Percentiles rank a stretch among this genome's conserved stretches.
These are phyloP conservation scores for Carex myosuroides DNA, from an alignment of 176 grass and related monocot species.

Conservation along the genomic window DNA sequence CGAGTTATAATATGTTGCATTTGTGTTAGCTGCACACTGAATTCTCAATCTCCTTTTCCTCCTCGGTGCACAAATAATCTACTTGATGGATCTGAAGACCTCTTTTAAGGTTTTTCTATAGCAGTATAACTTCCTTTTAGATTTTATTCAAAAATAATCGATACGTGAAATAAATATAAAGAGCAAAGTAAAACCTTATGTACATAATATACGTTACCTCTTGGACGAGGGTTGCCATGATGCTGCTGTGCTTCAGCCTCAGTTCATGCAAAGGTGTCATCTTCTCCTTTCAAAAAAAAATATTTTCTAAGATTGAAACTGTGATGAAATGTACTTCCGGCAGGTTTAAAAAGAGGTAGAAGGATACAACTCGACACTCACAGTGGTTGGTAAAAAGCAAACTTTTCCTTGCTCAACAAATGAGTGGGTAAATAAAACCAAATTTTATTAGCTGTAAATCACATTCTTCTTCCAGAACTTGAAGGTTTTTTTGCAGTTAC, in stretches of 20 bases:
- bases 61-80: not conserved
- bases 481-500: not conserved
- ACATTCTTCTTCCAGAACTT: not conserved
- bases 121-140: not conserved
- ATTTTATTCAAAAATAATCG: not conserved
- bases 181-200: not conserved
- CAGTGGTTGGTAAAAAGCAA: not conserved
- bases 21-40: not conserved
- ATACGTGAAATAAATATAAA: not conserved
- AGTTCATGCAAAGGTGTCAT: not conserved
- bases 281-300: not conserved
- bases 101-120: not conserved
- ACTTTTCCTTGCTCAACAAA: not conserved
- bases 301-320: not conserved
- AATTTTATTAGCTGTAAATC: not conserved
- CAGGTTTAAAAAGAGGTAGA: not conserved
- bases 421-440: slow-evolving; percentile 1
- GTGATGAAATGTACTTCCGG: not conserved
- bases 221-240: slow-evolving; percentile 1
- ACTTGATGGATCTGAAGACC: not conserved
- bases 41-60: not conserved
- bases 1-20: not conserved
- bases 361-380: not conserved
- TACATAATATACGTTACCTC: not conserved
- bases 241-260: not conserved